phyloP scores from a whole-genome alignment of 2,329 filamentous ascomycete genomes.

The Xylaria sp. region DNA sequence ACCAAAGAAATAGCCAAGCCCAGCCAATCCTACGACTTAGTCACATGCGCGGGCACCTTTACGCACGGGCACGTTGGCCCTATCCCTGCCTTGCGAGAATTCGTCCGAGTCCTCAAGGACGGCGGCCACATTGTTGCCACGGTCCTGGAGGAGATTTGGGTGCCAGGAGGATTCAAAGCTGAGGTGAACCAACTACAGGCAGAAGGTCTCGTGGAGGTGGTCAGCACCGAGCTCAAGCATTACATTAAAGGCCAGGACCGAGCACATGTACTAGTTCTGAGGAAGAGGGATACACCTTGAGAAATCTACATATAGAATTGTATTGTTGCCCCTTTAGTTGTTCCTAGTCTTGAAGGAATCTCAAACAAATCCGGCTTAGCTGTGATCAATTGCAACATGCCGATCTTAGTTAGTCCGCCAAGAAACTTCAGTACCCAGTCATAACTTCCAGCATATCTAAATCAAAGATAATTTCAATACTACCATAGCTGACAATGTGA shows the following conservation, averaged over 20 bases:
- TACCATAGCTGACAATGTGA: neutral
- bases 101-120: conserved; percentile 59
- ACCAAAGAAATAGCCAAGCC: conserved; percentile 54
- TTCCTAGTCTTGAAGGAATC: neutral
- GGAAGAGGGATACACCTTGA: neutral
- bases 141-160: conserved; percentile 61
- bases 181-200: conserved; percentile 54
- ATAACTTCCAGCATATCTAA: neutral
- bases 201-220: conserved; percentile 35
- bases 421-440: neutral
- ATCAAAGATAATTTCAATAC: neutral
- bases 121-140: conserved; percentile 62
- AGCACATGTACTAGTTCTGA: conserved; percentile 22
- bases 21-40: conserved; percentile 59
- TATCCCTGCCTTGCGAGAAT: conserved; percentile 56
- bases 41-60: conserved; percentile 65
- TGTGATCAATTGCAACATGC: neutral
- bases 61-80: conserved; percentile 66
- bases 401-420: neutral
- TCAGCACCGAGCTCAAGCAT: conserved; percentile 19
- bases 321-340: neutral
- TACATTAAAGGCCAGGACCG: conserved; percentile 24
- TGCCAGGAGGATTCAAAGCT: conserved; percentile 57
- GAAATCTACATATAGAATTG: neutral
- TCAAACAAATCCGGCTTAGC: neutral